These are phyloP conservation scores for Rubia tinctorum DNA, from an alignment of 305 asterid species.

Conservation along the genomic window DNA sequence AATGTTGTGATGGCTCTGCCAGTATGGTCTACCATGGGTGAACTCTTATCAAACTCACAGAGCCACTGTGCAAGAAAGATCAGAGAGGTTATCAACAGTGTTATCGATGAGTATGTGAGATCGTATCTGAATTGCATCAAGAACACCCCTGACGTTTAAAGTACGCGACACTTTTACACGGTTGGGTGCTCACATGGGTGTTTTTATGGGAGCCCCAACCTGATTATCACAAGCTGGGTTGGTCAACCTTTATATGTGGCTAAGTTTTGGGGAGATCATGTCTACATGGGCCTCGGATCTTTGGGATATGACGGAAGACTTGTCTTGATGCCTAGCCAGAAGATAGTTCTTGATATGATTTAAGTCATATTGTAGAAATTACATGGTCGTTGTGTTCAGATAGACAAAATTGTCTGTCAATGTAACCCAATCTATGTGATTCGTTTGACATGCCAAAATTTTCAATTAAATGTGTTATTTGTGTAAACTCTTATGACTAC, in stretches of 20 bases:
- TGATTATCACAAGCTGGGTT: conserved; percentile 14
- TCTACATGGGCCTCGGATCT: conserved; percentile 16
- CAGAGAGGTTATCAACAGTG: too few relatives aligned
- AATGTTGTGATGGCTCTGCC: conserved; percentile 41
- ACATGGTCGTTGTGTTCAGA: too few relatives aligned
- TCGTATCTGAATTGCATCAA: conserved; percentile 10
- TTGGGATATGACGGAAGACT: neutral
- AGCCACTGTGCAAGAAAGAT: too few relatives aligned
- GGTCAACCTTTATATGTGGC: conserved; percentile 4
- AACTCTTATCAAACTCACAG: conserved; percentile 23
- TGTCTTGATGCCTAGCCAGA: too few relatives aligned
- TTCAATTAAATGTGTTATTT: too few relatives aligned
- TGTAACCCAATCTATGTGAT: too few relatives aligned
- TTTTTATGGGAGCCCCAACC: conserved; percentile 25
- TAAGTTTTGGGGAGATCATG: conserved; percentile 25
- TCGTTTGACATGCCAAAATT: too few relatives aligned
- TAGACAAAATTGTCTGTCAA: too few relatives aligned
- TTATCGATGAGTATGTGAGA: conserved; percentile 17
- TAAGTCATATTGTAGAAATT: too few relatives aligned
- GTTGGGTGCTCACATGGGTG: conserved; percentile 17
- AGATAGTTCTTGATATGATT: too few relatives aligned
- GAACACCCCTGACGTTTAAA: neutral
- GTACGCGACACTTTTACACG: conserved; percentile 4
- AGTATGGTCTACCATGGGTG: too few relatives aligned
- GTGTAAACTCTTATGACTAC: too few relatives aligned